Evolutionary conservation across 495 filamentous ascomycete genomes (phyloP).

Genomic region (Daldinia vernicosa): DNA sequence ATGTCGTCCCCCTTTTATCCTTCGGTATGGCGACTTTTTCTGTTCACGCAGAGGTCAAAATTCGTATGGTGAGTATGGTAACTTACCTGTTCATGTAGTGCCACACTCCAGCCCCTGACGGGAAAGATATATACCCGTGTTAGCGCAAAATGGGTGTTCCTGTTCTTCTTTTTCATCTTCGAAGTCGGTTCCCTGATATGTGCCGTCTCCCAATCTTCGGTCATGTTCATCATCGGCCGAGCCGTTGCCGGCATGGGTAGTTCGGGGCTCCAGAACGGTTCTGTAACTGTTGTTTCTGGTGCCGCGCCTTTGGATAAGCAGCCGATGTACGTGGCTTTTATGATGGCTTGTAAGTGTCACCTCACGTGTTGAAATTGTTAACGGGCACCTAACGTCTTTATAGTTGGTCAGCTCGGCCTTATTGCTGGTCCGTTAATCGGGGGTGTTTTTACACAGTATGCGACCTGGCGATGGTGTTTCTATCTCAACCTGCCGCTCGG

Average conservation of each 20-base stretch:
- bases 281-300: slow-evolving; percentile 60
- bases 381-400: slow-evolving; percentile 11
- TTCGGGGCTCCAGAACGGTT: slow-evolving; percentile 61
- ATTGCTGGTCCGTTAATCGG: slow-evolving; percentile 63
- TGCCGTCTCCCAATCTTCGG: slow-evolving; percentile 58
- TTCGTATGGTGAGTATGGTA: background rate
- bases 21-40: background rate
- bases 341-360: slow-evolving; percentile 41
- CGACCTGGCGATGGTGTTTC: slow-evolving; percentile 64
- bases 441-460: slow-evolving; percentile 70
- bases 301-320: slow-evolving; percentile 57
- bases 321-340: slow-evolving; percentile 47
- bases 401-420: slow-evolving; percentile 51
- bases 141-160: slow-evolving; percentile 55
- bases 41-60: background rate
- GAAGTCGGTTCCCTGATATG: slow-evolving; percentile 64
- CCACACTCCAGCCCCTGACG: slow-evolving; percentile 58
- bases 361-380: background rate
- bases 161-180: slow-evolving; percentile 58
- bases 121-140: slow-evolving; percentile 63
- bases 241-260: slow-evolving; percentile 62
- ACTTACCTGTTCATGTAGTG: slow-evolving; percentile 39
- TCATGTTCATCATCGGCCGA: slow-evolving; percentile 63
- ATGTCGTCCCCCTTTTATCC: slow-evolving; percentile 24
- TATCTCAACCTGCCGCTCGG: slow-evolving; percentile 74